Base-by-base conservation (phyloP, 805 yeast genomes). In the Wickerhamiella musiphila region DNA sequence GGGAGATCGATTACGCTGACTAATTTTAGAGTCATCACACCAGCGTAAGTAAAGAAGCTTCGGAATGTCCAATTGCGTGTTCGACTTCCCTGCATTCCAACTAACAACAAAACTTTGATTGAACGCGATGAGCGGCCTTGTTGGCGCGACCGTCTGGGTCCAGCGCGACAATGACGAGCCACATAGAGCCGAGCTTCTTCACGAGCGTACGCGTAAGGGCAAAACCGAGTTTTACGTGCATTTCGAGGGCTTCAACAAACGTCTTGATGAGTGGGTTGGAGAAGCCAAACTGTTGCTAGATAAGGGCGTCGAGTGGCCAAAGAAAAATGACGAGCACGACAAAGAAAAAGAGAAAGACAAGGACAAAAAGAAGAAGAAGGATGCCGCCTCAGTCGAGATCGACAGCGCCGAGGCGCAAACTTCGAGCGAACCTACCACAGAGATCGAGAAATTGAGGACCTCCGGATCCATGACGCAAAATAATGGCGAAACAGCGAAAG, bases 401-500 rank as follows among this genome's bases (percentile, higher is more conserved):
- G 74, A 81, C 46, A 93, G 83, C 5, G 94, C 83, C 53, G 94
- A 93, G 12, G 72, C 69, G 13, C 71, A 72, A 9, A 84, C 78
- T 40, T 81, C 73, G 36, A 67, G 78, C 26, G 73, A 78, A 23
- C 61, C 94, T 35, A 94, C 83, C 46, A 93, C 82, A 43, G 98
- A 90, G 54, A 77, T 90, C 43, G 82, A 86, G 50, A 81, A 79
- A 50, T 63, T 90, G 35, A 65, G 96, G 44, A 83, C 94, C 0
- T 66, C 92, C n/a, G 98, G 98, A 2, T 84, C 96, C 0, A 90
- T 90, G 96, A 78, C 90, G 8, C 98, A 90, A 55, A 68, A 66
- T 44, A 76, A 75, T 39, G 66, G 73, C 35, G 96, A 86, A 48
- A 78, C 86, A 16, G 83, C 96, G 0, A 65, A 90, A 35, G 94